Evolutionary conservation across 352 stramenopile genomes (phyloP), one percentile per base, ranked within the genome.

Genomic region (Phytophthora citrophthora): DNA sequence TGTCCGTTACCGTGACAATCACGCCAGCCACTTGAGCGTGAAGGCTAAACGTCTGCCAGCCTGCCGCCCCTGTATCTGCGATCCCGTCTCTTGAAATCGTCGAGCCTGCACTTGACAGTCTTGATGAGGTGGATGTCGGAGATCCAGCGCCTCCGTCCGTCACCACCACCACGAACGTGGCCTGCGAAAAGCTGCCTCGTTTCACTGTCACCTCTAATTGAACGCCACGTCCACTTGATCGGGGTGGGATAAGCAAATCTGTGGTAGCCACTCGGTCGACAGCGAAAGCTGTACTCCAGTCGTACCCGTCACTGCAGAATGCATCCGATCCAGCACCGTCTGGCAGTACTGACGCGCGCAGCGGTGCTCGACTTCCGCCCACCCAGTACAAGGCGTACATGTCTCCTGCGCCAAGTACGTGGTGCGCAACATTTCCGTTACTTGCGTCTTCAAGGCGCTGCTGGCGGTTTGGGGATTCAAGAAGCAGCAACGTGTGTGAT

Each of bases 311-410:
- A 53, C 44, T 54, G 57, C 70, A 75, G 26, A 74, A 66, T 16
- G 52, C 47, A 26, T 27, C 56, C 2, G 41, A 48, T 11, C 15
- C 46, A 15, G 81, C 61, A 1, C 67, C 47, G 10, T 84, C 69
- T 6, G 70, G 70, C 29, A 94, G 54, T 7, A 93, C 71, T 1
- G 85, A 94, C 0, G 78, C 69, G 29, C 77, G 83, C 5, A 95
- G 45, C 13, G 70, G 76, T 10, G 72, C 73, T 10, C 87, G 79
- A 29, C 62, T 48, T 29, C 81, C 85, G 3, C 63, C 70, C 3
- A 91, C 79, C 87, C 87, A 95, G 40, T 93, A 95, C 9, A 95
- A 54, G 20, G 85, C 83, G 47, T 95, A 95, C 56, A 74, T 77
- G 20, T 95, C 87, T 7, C 83, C 79, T n/a, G 72, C 59, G 15